Conservation (phyloP, 305 asterid species). For the Fraxinus paxiana region DNA sequence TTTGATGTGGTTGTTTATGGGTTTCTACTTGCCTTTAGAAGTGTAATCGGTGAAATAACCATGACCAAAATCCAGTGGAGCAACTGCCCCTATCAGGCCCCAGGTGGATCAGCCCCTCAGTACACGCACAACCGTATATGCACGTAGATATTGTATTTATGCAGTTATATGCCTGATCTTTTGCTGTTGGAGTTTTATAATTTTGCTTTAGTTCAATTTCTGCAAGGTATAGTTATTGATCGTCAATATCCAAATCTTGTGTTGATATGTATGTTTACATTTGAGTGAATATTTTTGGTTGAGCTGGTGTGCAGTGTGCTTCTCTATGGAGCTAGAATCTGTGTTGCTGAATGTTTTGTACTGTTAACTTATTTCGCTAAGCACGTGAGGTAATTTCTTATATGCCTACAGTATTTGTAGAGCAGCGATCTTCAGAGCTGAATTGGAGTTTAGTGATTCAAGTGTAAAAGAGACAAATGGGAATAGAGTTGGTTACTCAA, state of each 20-base stretch:
- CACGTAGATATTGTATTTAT: background rate
- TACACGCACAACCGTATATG: background rate
- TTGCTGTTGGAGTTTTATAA: background rate
- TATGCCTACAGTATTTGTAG: background rate
- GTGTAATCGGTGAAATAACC: background rate
- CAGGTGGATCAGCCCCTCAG: background rate
- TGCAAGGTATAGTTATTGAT: background rate
- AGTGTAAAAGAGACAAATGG: background rate
- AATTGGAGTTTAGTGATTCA: background rate
- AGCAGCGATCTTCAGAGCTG: background rate
- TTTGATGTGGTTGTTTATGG: background rate
- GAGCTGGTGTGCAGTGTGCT: background rate
- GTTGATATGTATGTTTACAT: background rate
- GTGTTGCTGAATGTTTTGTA: background rate
- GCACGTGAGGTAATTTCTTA: background rate
- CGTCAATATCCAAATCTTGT: background rate
- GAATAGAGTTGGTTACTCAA: background rate
- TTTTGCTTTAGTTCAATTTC: background rate
- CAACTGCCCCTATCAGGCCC: background rate
- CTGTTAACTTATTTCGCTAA: background rate
- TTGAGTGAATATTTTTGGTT: background rate
- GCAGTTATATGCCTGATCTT: background rate
- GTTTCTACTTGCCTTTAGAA: background rate
- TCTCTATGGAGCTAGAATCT: background rate
- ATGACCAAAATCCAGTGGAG: background rate